Base-by-base conservation (phyloP, 768 basidiomycete species). In the Rhodocollybia butyracea region DNA sequence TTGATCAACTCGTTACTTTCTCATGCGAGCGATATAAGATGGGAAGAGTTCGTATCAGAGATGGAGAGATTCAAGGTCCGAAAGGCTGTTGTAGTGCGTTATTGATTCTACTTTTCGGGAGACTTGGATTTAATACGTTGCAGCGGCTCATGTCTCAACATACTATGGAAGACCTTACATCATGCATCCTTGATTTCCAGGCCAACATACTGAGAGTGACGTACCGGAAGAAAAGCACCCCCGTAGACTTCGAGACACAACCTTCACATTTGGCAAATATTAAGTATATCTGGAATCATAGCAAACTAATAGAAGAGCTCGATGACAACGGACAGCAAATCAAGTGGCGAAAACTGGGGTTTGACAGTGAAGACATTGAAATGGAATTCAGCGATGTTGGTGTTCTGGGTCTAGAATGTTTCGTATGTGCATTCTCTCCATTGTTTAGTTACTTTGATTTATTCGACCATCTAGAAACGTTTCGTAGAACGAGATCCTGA, bases 111-210 rank as follows among this genome's bases (percentile, higher is more conserved):
- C 40, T 24, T 7, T 3, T 6, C 7, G 22, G 24, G 24, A 15
- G 15, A 29, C 53, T 42, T 24, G 12, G 43, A 39, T 47, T n/a
- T 17, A n/a, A 34, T 12, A 21, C 51, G 50, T 48, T 53, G 62
- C 61, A 94, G 90, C 84, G 86, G 55, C 77, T 94, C 46, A 94
- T 93, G 90, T 84, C 87, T 7, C 79, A 87, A 29, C 88, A 91
- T 61, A 87, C 84, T 27, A 82, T 85, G 46, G 89, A 91, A 59
- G 91, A 94, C 64, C 73, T 93, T 52, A 84, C 87, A 6, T 93
- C 91, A 0, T 87, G 85, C 56, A 87, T 94, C 45, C 77, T 94
- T 54, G 89, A 94, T 65, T 94, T 94, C 68, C 92, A 94, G 73
- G 85, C 89, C 26, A 92, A 91, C 68, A 81, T 93, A 56, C 76